A percentile compares a stretch with the other conserved stretches of the same genome.
Conservation (phyloP, 2,329 filamentous ascomycete genomes). For the Nannizzia gypsea region DNA sequence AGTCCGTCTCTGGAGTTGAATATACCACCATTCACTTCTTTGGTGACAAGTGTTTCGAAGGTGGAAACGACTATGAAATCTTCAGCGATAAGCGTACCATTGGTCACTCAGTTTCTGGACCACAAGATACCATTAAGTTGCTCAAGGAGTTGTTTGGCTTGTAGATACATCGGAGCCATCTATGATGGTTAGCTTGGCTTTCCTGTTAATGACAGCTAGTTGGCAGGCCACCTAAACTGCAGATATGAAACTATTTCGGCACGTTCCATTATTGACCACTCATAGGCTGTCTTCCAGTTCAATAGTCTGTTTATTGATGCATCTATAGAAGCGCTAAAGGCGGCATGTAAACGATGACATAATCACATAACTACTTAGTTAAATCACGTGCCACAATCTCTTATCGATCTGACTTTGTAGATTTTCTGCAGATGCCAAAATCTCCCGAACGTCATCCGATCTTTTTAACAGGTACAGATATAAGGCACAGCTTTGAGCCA, state of each 20-base stretch:
- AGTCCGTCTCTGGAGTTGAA: conserved; percentile 48
- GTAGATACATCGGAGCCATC: background rate
- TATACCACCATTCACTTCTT: conserved; percentile 96
- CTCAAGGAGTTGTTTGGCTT: conserved; percentile 63
- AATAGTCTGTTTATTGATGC: background rate
- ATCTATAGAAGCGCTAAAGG: background rate
- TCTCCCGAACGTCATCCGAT: background rate
- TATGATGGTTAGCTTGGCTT: background rate
- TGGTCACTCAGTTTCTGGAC: conserved; percentile 70
- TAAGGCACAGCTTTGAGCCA: background rate
- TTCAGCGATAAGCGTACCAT: conserved; percentile 68
- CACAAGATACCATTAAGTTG: conserved; percentile 69
- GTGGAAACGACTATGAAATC: conserved; percentile 95
- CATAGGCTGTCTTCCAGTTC: background rate
- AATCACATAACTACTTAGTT: background rate
- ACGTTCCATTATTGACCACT: background rate
- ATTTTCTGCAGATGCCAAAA: background rate
- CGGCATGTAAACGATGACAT: background rate
- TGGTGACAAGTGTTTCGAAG: conserved; percentile 83
- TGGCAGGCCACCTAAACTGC: background rate
- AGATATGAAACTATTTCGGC: background rate
- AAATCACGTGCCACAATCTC: background rate
- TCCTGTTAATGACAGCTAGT: background rate
- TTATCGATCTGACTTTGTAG: background rate
- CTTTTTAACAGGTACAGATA: background rate